Conservation (phyloP, 1,284 basidiomycete species). For the Somion occarium region DNA sequence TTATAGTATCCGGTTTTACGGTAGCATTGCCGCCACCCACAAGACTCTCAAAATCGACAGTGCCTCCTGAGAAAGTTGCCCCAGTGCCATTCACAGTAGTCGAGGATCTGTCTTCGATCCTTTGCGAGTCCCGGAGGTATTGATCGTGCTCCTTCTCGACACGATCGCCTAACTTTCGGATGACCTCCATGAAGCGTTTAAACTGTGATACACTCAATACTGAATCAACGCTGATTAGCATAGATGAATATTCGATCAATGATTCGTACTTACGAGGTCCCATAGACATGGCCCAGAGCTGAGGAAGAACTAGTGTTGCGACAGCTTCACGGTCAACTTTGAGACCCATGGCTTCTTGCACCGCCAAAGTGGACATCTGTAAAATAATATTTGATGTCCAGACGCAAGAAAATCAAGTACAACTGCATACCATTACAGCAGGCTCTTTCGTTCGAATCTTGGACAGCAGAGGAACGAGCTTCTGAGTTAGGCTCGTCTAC, state of each 20-base stretch:
- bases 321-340: conserved; percentile 96
- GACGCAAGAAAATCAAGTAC: not conserved
- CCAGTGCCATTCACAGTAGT: conserved; percentile 22
- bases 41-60: conserved; percentile 70
- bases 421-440: conserved; percentile 69
- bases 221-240: conserved; percentile 24
- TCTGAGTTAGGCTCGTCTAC: conserved; percentile 83
- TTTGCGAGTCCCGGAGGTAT: conserved; percentile 78
- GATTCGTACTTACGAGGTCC: conserved; percentile 71
- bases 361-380: conserved; percentile 87
- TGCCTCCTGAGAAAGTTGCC: conserved; percentile 34
- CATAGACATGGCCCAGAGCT: conserved; percentile 95
- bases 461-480: conserved; percentile 88
- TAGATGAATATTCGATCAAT: not conserved
- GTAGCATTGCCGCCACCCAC: conserved; percentile 43
- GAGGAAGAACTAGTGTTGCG: conserved; percentile 89
- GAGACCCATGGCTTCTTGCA: conserved; percentile 95
- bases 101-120: conserved; percentile 74
- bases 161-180: conserved; percentile 68
- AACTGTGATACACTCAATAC: conserved; percentile 92
- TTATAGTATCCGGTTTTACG: conserved; percentile 42
- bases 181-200: conserved; percentile 81
- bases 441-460: conserved; percentile 96
- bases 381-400: not conserved
- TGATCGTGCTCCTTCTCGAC: conserved; percentile 86